phyloP scores from a whole-genome alignment of 345 rosid species.

The Isatis tinctoria region DNA sequence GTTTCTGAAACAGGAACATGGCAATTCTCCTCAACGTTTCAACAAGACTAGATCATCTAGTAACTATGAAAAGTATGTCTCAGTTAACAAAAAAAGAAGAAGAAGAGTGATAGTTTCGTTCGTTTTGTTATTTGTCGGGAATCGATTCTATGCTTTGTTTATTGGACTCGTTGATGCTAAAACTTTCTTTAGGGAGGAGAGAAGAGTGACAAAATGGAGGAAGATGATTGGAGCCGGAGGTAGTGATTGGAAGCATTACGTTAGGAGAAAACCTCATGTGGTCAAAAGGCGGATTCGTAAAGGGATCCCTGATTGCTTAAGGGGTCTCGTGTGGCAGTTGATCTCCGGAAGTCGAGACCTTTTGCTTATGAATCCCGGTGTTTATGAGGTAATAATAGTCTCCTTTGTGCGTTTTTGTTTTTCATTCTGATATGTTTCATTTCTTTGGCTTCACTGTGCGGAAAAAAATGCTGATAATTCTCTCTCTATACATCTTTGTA shows the following conservation, averaged over 20 bases:
- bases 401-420: neutral
- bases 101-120: neutral
- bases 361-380: conserved; percentile 93
- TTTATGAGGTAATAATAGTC: conserved; percentile 56
- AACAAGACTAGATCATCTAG: conserved; percentile 45
- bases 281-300: conserved; percentile 83
- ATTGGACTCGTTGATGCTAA: neutral
- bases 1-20: conserved; percentile 61
- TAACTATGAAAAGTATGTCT: conserved; percentile 54
- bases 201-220: conserved; percentile 91
- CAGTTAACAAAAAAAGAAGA: neutral
- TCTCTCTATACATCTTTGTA: conserved; percentile 31
- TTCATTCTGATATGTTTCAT: neutral
- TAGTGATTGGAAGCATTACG: conserved; percentile 96
- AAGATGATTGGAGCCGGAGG: conserved; percentile 97
- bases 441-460: neutral
- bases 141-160: neutral
- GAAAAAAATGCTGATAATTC: neutral
- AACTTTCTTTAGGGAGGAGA: conserved; percentile 58
- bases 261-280: conserved; percentile 77
- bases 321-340: conserved; percentile 98
- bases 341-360: conserved; percentile 93
- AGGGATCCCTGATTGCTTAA: conserved; percentile 96
- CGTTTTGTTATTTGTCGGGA: neutral
- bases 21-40: conserved; percentile 46